Base-by-base conservation (phyloP, 768 basidiomycete species). In the Lactarius akahatsu region DNA sequence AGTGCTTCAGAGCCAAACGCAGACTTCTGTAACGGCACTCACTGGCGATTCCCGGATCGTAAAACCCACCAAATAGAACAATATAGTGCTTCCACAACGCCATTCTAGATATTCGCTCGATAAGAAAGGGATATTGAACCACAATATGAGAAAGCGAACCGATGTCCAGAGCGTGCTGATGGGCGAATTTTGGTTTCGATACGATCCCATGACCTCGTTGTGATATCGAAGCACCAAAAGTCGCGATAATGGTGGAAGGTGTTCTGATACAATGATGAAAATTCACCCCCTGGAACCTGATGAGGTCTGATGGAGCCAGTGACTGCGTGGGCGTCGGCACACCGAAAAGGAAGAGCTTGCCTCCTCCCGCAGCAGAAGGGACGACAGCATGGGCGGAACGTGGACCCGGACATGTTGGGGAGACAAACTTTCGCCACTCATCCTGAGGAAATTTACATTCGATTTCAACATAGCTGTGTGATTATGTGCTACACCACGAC, bases 181-280 rank as follows among this genome's bases (percentile, higher is more conserved):
- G 94, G 94, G 30, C 86, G 81, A 18, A 88, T 75, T 72, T 92
- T 94, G 4, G 92, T 94, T 43, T 96, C 94, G 59, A 95, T 91
- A 9, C 92, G 80, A 70, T 96, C 92, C 94, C 95, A 96, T 0
- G 82, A 77, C 67, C 92, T 90, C 0, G 86, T 88, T 3, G 81
- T 72, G 28, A 96, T 85, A 69, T 93, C 91, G 73, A 96, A 96
- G 57, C 83, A 83, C 90, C 95, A 95, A 72, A 96, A 88, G 73
- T 95, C 92, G 55, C 91, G 85, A 72, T 93, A 96, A 71, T 95
- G 92, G 68, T 93, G 91, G 75, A 95, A 93, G 0, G 85, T 86
- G 40, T 86, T 94, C 74, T 95, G 93, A 69, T 90, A 82, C 7
- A 92, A 74, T 0, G 90, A 91, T 0, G 92, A 92, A 71, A 91